Evolutionary conservation across 352 stramenopile species (phyloP), one percentile per base, ranked within the genome.

Genomic region (Heterotrichella gracilis): DNA sequence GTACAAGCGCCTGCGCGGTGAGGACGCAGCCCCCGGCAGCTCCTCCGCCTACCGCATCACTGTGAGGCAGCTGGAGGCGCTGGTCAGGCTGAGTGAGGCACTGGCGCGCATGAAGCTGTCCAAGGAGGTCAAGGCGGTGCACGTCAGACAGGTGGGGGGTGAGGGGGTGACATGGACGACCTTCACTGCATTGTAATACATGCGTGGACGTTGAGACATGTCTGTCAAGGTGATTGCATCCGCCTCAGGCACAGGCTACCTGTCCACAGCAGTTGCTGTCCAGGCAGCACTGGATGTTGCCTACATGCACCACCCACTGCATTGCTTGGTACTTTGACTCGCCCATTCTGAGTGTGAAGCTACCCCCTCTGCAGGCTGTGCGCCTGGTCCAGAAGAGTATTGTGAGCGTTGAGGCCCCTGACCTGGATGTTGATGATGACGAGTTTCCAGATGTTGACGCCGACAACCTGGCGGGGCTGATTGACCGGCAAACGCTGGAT

Each of bases 1-100:
- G 76, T 99, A 99, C 76, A 80, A 86, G 1, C 89, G 84, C 24
- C 77, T 99, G 13, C 84, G 93, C n/a, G 84, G 96, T 78, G 92
- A 93, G 72, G 86, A 94, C 71, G 82, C 88, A 3, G 82, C 84
- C 22, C 87, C 82, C 70, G 87, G 86, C 0, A 90, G 80, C 68
- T 88, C 93, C 69, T 94, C 92, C 25, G 88, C 91, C 3, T 98
- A 98, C 75, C 85, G 92, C 22, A 97, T 98, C 71, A 98, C 92
- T 0, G 90, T 97, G 53, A 87, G 92, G 22, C 92, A 98, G 78
- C 82, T 98, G 19, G 92, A 98, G 77, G 94, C 86, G 0, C 90
- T 98, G 81, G 92, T 98, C 73, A 87, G 92, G 0, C 79, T 98
- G 24, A 93, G 86, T 0, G 90, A 97, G 77, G 90, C 85, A 17